These are phyloP conservation scores for Hygrocybe coccinea DNA, from an alignment of 768 basidiomycete genomes.

Conservation along the genomic window DNA sequence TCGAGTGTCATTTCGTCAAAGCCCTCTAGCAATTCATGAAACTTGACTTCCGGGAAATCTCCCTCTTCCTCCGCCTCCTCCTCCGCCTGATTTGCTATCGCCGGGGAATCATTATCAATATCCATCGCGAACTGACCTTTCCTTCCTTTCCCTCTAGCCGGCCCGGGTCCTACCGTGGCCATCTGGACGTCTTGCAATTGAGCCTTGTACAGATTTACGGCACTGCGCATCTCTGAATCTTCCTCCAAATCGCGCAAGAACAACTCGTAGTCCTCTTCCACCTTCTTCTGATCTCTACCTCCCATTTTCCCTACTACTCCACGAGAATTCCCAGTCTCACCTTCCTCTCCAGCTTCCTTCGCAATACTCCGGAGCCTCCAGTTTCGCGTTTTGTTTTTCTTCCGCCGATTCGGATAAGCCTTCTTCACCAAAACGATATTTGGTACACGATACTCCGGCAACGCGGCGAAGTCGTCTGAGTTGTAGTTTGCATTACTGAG, in stretches of 20 bases:
- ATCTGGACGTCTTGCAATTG: conserved; percentile 47
- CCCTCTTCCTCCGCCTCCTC: conserved; percentile 46
- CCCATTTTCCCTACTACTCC: conserved; percentile 90
- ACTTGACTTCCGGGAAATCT: conserved; percentile 49
- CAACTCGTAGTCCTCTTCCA: conserved; percentile 94
- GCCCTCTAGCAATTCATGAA: neutral
- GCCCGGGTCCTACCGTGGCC: conserved; percentile 41
- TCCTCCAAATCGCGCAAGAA: conserved; percentile 95
- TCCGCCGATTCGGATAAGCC: conserved; percentile 87
- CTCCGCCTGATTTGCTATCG: conserved; percentile 19
- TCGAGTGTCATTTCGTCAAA: neutral
- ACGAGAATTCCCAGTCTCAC: conserved; percentile 67
- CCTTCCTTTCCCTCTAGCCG: conserved; percentile 35
- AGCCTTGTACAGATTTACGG: conserved; percentile 86
- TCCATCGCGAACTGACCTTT: conserved; percentile 61
- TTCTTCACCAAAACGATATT: conserved; percentile 94
- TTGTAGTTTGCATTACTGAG: conserved; percentile 90
- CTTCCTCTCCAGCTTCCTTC: conserved; percentile 76
- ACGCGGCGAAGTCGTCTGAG: conserved; percentile 72
- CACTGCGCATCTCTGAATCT: conserved; percentile 83
- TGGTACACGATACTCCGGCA: conserved; percentile 66
- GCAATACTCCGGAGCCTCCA: conserved; percentile 90
- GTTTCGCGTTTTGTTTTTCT: conserved; percentile 78
- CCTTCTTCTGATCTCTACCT: conserved; percentile 84
- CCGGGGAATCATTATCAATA: conserved; percentile 43